These are phyloP conservation scores for Pouteria campechiana DNA, from an alignment of 179 eudicot genomes.

Conservation along the genomic window DNA sequence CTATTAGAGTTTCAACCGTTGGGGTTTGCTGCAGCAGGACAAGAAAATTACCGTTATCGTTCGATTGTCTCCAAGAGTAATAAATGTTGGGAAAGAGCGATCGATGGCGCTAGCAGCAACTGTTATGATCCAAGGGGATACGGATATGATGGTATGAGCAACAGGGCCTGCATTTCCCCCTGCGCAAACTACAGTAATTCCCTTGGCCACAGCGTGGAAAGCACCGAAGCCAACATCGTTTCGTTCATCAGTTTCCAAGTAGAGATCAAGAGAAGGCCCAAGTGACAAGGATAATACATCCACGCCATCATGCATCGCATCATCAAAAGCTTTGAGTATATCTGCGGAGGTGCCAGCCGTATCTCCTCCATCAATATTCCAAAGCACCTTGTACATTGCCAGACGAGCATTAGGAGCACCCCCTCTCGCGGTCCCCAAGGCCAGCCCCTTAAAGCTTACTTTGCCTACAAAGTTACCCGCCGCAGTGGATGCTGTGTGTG, in stretches of 20 bases:
- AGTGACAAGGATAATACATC: slow-evolving; percentile 22
- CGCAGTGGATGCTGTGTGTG: slow-evolving; percentile 86
- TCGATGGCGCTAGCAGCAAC: slow-evolving; percentile 32
- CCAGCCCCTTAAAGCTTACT: slow-evolving; percentile 73
- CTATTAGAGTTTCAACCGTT: too few relatives aligned
- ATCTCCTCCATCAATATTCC: slow-evolving; percentile 14
- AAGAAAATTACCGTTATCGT: slow-evolving; percentile 12
- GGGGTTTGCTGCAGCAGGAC: too few relatives aligned
- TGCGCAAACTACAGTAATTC: slow-evolving; percentile 20
- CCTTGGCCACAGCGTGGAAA: slow-evolving; percentile 25
- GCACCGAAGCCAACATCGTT: slow-evolving; percentile 17
- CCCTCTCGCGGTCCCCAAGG: slow-evolving; percentile 66
- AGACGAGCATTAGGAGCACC: slow-evolving; percentile 78
- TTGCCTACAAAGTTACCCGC: slow-evolving; percentile 60
- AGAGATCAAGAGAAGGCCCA: slow-evolving; percentile 10
- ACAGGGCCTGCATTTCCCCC: slow-evolving; percentile 14
- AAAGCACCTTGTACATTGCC: slow-evolving; percentile 64
- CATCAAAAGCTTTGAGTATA: slow-evolving; percentile 79
- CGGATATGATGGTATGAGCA: slow-evolving; percentile 12
- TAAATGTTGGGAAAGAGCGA: slow-evolving; percentile 9
- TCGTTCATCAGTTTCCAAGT: slow-evolving; percentile 4
- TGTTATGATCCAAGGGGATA: slow-evolving; percentile 29
- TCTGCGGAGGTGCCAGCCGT: slow-evolving; percentile 59
- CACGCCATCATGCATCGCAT: slow-evolving; percentile 65
- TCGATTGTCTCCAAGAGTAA: slow-evolving; percentile 16